Evolutionary conservation across 2,329 filamentous ascomycete species (phyloP), one percentile per base, ranked within the genome.

Genomic region (Thermomyces lanuginosus): DNA sequence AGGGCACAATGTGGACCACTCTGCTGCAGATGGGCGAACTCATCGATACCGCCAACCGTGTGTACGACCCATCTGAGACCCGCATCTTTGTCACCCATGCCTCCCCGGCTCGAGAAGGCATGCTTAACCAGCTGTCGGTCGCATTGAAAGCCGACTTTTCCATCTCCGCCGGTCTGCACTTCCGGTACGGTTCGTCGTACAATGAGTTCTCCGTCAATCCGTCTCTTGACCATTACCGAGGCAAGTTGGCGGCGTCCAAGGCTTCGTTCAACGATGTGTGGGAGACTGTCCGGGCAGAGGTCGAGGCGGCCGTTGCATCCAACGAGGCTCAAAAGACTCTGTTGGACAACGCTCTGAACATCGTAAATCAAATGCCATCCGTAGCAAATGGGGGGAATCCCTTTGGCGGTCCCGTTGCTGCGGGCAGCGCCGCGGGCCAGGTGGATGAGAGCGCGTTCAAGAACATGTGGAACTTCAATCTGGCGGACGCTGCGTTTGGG

Each of bases 391-490:
- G 89, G 29, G 89, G 89, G 12, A 95, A 95, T 51, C 89, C 89
- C 4, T 98, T 98, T 46, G 89, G 89, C 22, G 86, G 86, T 8
- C 80, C 81, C 16, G 70, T 75, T 28, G 71, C 73, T 26, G 78
- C 76, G 20, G 73, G 65, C 21, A 61, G 59, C 40, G 61, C 72
- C 26, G 75, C 81, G 26, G 89, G 89, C 16, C 80, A 92, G 46
- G 83, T 98, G 10, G 89, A 98, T 37, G 89, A 98, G 62, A 93
- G 84, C 44, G 89, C 89, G 1, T 98, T 98, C 69, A 98, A 98
- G 64, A 98, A 98, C 53, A 95, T 95, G 89, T 98, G 89, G 89
- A 98, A 98, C 56, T 98, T 98, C 60, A 95, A 95, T 54, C 58
- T 98, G 39, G 89, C 89, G 16, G 89, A 98, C 60, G 89, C 89